Evolutionary conservation across 805 yeast species (phyloP).

Genomic region (Saccharomyces kudriavzevii): DNA sequence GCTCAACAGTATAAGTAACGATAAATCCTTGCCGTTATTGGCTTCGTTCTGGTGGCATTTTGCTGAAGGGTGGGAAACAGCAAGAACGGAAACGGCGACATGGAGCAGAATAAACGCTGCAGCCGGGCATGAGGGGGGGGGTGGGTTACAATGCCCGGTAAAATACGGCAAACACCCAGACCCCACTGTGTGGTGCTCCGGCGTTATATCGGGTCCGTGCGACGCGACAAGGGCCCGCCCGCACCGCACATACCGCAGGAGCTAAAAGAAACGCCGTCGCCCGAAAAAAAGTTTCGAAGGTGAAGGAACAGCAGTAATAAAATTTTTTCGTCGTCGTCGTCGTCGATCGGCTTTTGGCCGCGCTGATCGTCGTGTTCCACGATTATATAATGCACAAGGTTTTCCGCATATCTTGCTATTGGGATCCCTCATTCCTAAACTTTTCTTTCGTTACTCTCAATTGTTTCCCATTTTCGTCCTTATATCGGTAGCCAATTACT

Average conservation of each 20-base stretch:
- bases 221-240: not conserved
- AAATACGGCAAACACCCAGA: not conserved
- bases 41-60: not conserved
- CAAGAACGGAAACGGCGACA: not conserved
- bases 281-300: not conserved
- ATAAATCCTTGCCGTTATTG: not conserved
- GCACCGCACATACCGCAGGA: not conserved
- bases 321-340: constrained; percentile 2
- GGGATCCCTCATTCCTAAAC: not conserved
- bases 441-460: not conserved
- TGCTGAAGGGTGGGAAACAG: not conserved
- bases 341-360: constrained; percentile 1
- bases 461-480: not conserved
- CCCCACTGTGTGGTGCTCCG: not conserved
- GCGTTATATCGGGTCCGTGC: not conserved
- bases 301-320: not conserved
- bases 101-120: not conserved
- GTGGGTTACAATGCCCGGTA: not conserved
- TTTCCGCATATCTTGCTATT: not conserved
- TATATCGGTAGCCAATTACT: not conserved
- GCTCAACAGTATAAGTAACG: not conserved
- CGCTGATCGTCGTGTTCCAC: not conserved
- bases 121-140: not conserved
- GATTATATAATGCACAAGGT: not conserved
- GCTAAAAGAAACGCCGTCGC: not conserved